Base-by-base conservation (phyloP, 2,329 filamentous ascomycete genomes). In the Scedosporium dehoogii region DNA sequence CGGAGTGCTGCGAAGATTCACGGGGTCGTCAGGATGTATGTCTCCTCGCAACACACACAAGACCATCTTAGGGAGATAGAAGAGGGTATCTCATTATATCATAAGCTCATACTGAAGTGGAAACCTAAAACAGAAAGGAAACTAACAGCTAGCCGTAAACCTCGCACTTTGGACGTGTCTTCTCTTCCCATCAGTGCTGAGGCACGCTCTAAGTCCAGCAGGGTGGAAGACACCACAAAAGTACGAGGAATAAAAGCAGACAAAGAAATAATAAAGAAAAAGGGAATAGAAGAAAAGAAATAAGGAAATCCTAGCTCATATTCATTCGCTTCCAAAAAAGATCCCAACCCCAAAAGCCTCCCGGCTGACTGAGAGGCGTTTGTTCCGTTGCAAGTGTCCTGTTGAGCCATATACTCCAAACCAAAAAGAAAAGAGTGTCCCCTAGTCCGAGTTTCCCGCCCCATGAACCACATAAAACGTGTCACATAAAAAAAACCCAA, bases 61-160 rank as follows among this genome's bases (percentile, higher is more conserved):
- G 23, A 27, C n/a, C 21, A 33, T 42, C n/a, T 60, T 51, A 44
- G 18, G 29, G 51, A 60, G 38, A 29, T 61, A 61, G 48, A 51
- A 56, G 59, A 61, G 59, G 59, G 59, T 61, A 61, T 61, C 59
- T 55, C 59, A 61, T 56, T 55, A 38, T 55, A 29, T 61, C 59
- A 56, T 61, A 51, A 61, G 48, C 59, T 55, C 59, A 25, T 61
- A 56, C 59, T 61, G 16, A 38, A 60, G 48, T 12, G 12, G 41
- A 51, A 60, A 25, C 42, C 7, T 18, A 51, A 60, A 51, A 29
- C 27, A 29, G 27, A 10, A 5, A 38, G 29, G 9, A 48, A 53
- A 5, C 16, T 12, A 60, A 27, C 10, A 51, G 3, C 38, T 16
- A 21, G 23, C 7, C 41, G 48, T 25, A 5, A 48, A 12, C n/a